A percentile compares a stretch with the other conserved stretches of the same genome.
phyloP scores from a whole-genome alignment of 768 basidiomycete species.

The Exidia glandulosa region DNA sequence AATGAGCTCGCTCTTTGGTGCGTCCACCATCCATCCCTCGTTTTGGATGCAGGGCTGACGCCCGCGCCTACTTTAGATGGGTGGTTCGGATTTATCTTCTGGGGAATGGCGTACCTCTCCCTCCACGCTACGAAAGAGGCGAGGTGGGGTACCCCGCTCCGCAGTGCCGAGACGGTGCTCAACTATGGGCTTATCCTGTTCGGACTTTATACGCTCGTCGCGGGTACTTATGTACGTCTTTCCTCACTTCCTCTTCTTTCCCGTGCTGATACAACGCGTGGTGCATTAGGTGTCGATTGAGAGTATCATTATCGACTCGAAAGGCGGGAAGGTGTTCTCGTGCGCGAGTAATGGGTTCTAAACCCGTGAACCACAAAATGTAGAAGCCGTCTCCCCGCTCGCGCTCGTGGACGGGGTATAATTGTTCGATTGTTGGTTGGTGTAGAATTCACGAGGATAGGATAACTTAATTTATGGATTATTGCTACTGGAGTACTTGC shows the following conservation, averaged over 20 bases:
- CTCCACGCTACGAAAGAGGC: constrained; percentile 22
- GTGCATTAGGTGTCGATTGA: background rate
- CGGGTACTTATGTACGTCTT: constrained; percentile 28
- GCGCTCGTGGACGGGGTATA: too few species aligned
- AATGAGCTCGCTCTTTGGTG: constrained; percentile 33
- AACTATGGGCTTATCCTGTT: constrained; percentile 28
- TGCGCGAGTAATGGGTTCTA: constrained; percentile 1
- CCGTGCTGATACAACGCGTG: background rate
- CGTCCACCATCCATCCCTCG: constrained; percentile 6
- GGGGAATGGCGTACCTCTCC: constrained; percentile 32
- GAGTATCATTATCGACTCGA: background rate
- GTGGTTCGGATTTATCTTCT: constrained; percentile 34
- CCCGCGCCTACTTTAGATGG: constrained; percentile 12
- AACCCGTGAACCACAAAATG: too few species aligned
- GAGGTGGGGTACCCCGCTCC: constrained; percentile 24
- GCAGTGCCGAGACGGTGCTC: constrained; percentile 24
- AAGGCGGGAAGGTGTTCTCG: constrained; percentile 1
- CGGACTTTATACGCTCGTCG: constrained; percentile 27
- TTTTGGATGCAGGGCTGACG: background rate
- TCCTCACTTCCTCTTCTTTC: background rate
- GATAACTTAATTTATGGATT: too few species aligned
- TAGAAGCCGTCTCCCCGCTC: too few species aligned
- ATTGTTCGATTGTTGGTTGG: too few species aligned
- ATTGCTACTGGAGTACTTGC: too few species aligned
- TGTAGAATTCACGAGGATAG: too few species aligned